Base-by-base conservation (phyloP, 148 eudicot species). In the Rhododendron molle region DNA sequence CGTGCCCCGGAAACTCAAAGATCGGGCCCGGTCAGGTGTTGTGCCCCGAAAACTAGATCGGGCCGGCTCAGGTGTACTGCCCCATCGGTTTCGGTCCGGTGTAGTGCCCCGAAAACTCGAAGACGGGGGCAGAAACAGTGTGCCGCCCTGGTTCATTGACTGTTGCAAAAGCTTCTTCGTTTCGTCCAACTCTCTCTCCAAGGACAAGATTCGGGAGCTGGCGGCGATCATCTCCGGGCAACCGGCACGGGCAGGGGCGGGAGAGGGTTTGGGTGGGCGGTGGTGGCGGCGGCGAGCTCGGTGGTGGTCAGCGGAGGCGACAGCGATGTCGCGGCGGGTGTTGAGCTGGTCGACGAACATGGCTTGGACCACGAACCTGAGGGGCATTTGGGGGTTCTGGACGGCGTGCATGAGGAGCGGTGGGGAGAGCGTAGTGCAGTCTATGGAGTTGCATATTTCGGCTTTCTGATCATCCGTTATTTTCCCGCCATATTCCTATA, bases 321-420 rank as follows among this genome's bases (percentile, higher is more conserved):
- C 13, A 10, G 36, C 16, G 8, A 71, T 13, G 76, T 20, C 8
- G 2, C 76, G 76, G 38, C 76, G 76, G 76, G 76, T 71, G 76
- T 71, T 71, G 38, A 71, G 76, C 76, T 71, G 76, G 76, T 71
- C 76, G 38, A 71, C 76, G 8, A 71, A 71, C 76, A 71, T 71
- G 76, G 76, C 76, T 71, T 71, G 76, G 38, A 71, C 76, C 5
- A 71, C 76, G 20, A 71, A 14, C 34, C 76, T 30, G 40, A 71
- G 76, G 38, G 76, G 76, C 76, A 71, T 71, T 30, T 71, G 21
- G 20, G 76, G 76, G 76, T 71, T 71, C 32, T 71, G 76, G 76
- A 71, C 76, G 34, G 76, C 76, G 21, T 71, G 76, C 76, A 71
- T 71, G 18, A 71, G 40, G 21, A 71, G 20, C 21, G 18, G 76